Percentiles rank a stretch among this genome's conserved stretches.
Evolutionary conservation across 257 asterid species (phyloP).

Genomic region (Solanum peruvianum): DNA sequence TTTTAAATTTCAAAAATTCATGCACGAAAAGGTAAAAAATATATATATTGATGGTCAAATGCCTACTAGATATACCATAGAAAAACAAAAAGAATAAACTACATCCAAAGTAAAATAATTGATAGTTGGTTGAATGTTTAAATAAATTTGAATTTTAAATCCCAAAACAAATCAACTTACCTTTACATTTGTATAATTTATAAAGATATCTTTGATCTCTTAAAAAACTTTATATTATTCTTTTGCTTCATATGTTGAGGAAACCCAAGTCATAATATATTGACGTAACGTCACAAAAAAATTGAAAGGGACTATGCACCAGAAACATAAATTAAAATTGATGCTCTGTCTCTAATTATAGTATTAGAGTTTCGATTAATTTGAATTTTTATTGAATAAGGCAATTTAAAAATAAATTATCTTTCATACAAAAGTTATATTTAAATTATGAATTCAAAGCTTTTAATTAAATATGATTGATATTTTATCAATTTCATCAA

Average conservation of each 20-base stretch:
- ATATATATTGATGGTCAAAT: too few species aligned
- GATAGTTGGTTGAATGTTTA: background rate
- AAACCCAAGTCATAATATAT: background rate
- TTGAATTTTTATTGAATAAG: background rate
- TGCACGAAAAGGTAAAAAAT: too few species aligned
- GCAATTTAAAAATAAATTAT: too few species aligned
- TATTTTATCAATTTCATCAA: too few species aligned
- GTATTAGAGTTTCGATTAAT: background rate
- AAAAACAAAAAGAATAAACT: too few species aligned
- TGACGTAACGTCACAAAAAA: background rate
- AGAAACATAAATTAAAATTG: background rate
- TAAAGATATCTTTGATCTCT: background rate
- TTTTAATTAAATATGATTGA: background rate
- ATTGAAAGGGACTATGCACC: background rate
- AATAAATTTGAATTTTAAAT: background rate
- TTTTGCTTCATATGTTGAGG: background rate
- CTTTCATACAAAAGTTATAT: background rate
- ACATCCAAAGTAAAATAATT: too few species aligned
- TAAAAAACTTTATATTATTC: background rate
- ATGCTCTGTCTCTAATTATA: background rate
- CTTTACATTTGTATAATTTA: background rate
- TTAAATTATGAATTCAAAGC: background rate
- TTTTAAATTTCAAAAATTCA: too few species aligned
- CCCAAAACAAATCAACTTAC: background rate
- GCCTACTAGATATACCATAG: too few species aligned